Conservation (phyloP, 345 rosid species). For the Aethionema arabicum region DNA sequence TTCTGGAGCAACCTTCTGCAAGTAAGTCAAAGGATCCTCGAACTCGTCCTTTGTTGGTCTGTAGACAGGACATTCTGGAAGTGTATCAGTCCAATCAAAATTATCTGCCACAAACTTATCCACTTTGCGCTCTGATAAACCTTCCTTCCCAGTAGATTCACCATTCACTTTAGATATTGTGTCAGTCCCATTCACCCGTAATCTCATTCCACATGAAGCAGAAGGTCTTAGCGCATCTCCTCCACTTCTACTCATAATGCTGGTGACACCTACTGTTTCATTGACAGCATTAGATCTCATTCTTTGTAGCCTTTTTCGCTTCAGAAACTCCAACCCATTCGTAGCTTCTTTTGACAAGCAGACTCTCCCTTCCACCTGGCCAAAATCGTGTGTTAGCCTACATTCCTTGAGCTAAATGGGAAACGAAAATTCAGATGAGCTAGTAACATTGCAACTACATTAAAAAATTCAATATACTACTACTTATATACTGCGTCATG, state of each 20-base stretch:
- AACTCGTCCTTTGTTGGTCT: slow-evolving; percentile 88
- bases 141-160: slow-evolving; percentile 46
- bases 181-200: slow-evolving; percentile 51
- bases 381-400: slow-evolving; percentile 25
- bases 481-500: slow-evolving; percentile 21
- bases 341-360: slow-evolving; percentile 65
- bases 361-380: slow-evolving; percentile 93
- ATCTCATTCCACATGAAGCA: slow-evolving; percentile 74
- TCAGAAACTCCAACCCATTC: slow-evolving; percentile 74
- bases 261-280: slow-evolving; percentile 41
- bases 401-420: not conserved
- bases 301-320: slow-evolving; percentile 76
- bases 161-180: slow-evolving; percentile 38
- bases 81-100: slow-evolving; percentile 83
- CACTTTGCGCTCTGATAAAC: slow-evolving; percentile 58
- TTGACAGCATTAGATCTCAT: slow-evolving; percentile 53
- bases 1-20: slow-evolving; percentile 89
- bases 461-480: slow-evolving; percentile 20
- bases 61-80: slow-evolving; percentile 95
- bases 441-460: not conserved
- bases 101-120: slow-evolving; percentile 70
- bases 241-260: slow-evolving; percentile 70
- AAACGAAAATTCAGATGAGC: not conserved
- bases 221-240: slow-evolving; percentile 79
- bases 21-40: slow-evolving; percentile 88